phyloP scores from a whole-genome alignment of 805 yeast genomes.

The Yueomyces sinensis region DNA sequence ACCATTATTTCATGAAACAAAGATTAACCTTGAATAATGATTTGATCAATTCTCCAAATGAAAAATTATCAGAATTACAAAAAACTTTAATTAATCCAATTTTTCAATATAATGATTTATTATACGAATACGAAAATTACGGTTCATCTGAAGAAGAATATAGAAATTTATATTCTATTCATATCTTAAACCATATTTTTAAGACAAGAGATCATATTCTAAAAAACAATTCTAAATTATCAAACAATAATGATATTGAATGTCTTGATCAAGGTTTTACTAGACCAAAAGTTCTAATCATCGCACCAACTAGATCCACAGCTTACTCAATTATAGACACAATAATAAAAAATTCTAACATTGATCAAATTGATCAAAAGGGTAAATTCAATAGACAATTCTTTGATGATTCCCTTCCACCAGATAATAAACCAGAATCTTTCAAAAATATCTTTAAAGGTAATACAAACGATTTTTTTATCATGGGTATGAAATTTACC shows the following conservation, averaged over 20 bases:
- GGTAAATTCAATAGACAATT: constrained; percentile 66
- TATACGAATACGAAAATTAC: constrained; percentile 41
- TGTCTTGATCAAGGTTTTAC: constrained; percentile 91
- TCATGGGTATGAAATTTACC: constrained; percentile 82
- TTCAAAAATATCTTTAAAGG: constrained; percentile 74
- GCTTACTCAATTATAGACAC: constrained; percentile 57
- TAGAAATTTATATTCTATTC: constrained; percentile 53
- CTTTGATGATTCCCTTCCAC: constrained; percentile 34
- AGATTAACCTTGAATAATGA: constrained; percentile 24
- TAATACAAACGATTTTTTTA: constrained; percentile 82
- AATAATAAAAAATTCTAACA: constrained; percentile 47
- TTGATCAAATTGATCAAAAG: constrained; percentile 69
- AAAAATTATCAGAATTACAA: constrained; percentile 33
- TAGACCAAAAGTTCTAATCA: constrained; percentile 72
- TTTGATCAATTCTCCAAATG: constrained; percentile 10
- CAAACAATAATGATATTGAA: constrained; percentile 39
- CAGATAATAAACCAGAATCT: constrained; percentile 61
- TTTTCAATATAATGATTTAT: constrained; percentile 59
- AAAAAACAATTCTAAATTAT: constrained; percentile 54
- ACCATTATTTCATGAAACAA: constrained; percentile 34
- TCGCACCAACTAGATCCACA: constrained; percentile 73
- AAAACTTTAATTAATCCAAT: constrained; percentile 45
- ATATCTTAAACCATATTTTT: constrained; percentile 67
- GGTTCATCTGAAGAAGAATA: constrained; percentile 36
- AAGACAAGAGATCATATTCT: constrained; percentile 80